Percentiles rank a stretch among this genome's conserved stretches.
phyloP scores from a whole-genome alignment of 306 rosid genomes.

The Geum urbanum region DNA sequence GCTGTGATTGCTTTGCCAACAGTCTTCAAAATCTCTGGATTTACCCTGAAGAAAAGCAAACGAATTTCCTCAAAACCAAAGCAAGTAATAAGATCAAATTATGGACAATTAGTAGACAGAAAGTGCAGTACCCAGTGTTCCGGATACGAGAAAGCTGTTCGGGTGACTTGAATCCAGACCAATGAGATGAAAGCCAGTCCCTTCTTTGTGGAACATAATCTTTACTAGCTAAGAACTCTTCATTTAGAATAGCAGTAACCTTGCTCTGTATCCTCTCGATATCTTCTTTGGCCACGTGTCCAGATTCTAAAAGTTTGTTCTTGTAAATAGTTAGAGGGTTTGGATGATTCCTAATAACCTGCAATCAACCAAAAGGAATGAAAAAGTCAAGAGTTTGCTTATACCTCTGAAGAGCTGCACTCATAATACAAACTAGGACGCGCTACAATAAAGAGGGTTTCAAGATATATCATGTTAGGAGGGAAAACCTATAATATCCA shows the following conservation, averaged over 20 bases:
- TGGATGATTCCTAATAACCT: constrained; percentile 83
- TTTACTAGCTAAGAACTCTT: constrained; percentile 86
- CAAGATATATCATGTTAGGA: not conserved
- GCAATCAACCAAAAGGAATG: constrained; percentile 11
- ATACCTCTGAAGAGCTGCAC: constrained; percentile 12
- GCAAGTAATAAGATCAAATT: not conserved
- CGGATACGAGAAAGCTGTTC: constrained; percentile 89
- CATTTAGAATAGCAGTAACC: constrained; percentile 70
- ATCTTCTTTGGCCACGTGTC: constrained; percentile 62
- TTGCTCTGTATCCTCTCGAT: constrained; percentile 61
- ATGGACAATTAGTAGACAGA: constrained; percentile 9
- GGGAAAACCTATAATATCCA: constrained; percentile 1
- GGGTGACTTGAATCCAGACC: constrained; percentile 95
- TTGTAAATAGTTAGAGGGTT: constrained; percentile 80
- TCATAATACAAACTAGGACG: not conserved
- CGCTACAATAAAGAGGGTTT: not conserved
- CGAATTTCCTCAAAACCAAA: constrained; percentile 11
- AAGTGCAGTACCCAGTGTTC: constrained; percentile 74
- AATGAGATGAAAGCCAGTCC: constrained; percentile 97
- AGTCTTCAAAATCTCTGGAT: constrained; percentile 89
- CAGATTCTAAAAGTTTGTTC: constrained; percentile 73
- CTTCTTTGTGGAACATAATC: constrained; percentile 83
- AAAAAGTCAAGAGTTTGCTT: constrained; percentile 24
- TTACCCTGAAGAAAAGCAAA: constrained; percentile 49
- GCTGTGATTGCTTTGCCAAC: constrained; percentile 87